Conservation (phyloP, 495 filamentous ascomycete species). For the Chaetomium tenue region DNA sequence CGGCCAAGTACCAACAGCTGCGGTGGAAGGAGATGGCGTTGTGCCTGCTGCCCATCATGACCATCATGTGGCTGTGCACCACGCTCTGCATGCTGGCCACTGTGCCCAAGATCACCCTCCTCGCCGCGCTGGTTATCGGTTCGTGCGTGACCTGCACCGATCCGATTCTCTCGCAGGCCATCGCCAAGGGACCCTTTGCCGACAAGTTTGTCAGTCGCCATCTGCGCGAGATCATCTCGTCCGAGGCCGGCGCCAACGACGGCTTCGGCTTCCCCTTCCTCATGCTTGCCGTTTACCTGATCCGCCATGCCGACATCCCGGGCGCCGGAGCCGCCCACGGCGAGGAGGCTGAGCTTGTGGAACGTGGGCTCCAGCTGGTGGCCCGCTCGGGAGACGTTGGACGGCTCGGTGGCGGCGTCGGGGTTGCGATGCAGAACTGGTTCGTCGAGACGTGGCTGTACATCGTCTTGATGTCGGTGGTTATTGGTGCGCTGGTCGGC, state of each 20-base stretch:
- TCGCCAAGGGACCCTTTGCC: slow-evolving; percentile 61
- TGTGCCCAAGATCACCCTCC: slow-evolving; percentile 53
- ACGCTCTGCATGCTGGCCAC: slow-evolving; percentile 70
- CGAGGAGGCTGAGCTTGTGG: slow-evolving; percentile 10
- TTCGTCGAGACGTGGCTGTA: slow-evolving; percentile 81
- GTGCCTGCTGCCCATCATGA: slow-evolving; percentile 82
- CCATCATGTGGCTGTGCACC: slow-evolving; percentile 79
- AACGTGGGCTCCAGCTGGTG: slow-evolving; percentile 17
- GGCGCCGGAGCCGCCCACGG: slow-evolving; percentile 8
- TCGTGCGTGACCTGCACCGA: slow-evolving; percentile 63
- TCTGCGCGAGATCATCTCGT: slow-evolving; percentile 61
- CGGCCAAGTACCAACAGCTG: slow-evolving; percentile 70
- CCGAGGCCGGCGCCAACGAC: slow-evolving; percentile 61
- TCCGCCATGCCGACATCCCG: slow-evolving; percentile 52
- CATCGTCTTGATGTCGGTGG: slow-evolving; percentile 67
- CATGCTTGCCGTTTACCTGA: slow-evolving; percentile 54
- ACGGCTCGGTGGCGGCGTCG: slow-evolving; percentile 49
- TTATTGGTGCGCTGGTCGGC: slow-evolving; percentile 69
- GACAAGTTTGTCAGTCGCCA: slow-evolving; percentile 58
- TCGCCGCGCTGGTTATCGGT: slow-evolving; percentile 58
- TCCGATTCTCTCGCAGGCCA: slow-evolving; percentile 58
- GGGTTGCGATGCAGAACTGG: slow-evolving; percentile 72
- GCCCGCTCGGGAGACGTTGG: slow-evolving; percentile 54
- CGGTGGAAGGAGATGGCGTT: slow-evolving; percentile 72
- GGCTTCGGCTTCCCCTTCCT: slow-evolving; percentile 62